Evolutionary conservation across 2,329 filamentous ascomycete genomes (phyloP), one percentile per base, ranked within the genome.

Genomic region (Fusarium nematophilum): DNA sequence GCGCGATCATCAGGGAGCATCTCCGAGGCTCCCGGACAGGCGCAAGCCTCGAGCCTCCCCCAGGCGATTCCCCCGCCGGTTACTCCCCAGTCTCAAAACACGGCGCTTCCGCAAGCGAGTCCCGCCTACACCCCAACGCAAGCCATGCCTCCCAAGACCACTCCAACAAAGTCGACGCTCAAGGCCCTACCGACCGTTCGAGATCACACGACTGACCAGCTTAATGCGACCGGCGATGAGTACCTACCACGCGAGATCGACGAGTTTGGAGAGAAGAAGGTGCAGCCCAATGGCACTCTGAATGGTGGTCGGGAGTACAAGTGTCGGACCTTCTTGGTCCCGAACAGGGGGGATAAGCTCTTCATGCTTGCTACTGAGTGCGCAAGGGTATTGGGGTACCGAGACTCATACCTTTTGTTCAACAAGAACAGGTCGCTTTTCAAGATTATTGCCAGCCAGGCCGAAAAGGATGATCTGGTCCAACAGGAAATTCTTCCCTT

Each of bases 341-440:
- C 94, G 14, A 89, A 96, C 70, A 85, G 95, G 67, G 93, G 92
- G 23, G 90, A 96, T 65, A 97, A 97, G 77, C 85, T 98, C 6
- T 99, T 98, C 78, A 99, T 99, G 95, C 86, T 99, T 46, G 95
- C 95, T 29, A 99, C 95, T 13, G 95, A 99, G 77, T 98, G 95
- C 73, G 95, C 95, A 18, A 88, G 95, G 65, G 93, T 97, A 4
- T 82, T 98, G 17, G 91, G 93, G 39, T 99, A 99, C 74, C 86
- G 95, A 58, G 95, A 99, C 75, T 97, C 93, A n/a, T 99, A 99
- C 74, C 83, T 99, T 29, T 81, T 99, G 13, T 99, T 99, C 81
- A 98, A 98, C 84, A 97, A 98, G 80, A 98, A 99, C 75, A 85
- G 94, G 64, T 98, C 95, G 3, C 81, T 99, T 8, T 96, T 86